Evolutionary conservation across 1,139 yeast species (phyloP).

Genomic region (Taphrina sp.): DNA sequence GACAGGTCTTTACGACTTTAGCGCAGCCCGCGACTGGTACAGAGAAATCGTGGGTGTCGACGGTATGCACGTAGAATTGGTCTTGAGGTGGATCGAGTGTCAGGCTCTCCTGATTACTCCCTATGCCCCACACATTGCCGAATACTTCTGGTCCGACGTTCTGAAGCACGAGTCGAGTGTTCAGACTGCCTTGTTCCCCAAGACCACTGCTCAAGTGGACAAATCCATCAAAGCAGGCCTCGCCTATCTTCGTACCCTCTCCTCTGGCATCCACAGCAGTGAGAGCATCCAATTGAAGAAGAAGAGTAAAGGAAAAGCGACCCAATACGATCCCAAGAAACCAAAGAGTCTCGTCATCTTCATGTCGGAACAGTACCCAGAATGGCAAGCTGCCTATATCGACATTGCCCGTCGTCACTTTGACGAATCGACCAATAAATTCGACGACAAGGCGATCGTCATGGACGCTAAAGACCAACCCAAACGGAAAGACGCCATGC

Average conservation of each 20-base stretch:
- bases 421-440: conserved; percentile 45
- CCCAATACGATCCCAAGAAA: conserved; percentile 66
- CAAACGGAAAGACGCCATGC: conserved; percentile 81
- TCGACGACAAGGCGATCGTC: conserved; percentile 36
- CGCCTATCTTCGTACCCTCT: conserved; percentile 69
- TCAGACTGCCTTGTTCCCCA: conserved; percentile 77
- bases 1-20: conserved; percentile 88
- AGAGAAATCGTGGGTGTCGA: conserved; percentile 66
- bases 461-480: conserved; percentile 48
- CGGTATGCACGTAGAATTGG: conserved; percentile 79
- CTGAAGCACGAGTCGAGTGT: conserved; percentile 61
- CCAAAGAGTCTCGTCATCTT: conserved; percentile 73
- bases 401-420: conserved; percentile 78
- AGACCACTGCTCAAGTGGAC: conserved; percentile 63
- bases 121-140: conserved; percentile 94
- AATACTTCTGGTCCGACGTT: conserved; percentile 80
- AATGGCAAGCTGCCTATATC: conserved; percentile 90
- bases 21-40: conserved; percentile 91
- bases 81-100: conserved; percentile 73
- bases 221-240: conserved; percentile 63
- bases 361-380: conserved; percentile 83
- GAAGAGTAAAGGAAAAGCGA: conserved; percentile 80
- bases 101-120: conserved; percentile 87
- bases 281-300: conserved; percentile 85
- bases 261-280: conserved; percentile 85